phyloP scores from a whole-genome alignment of 192 early-diverging fungal genomes.

The Paraglomus brasilianum region DNA sequence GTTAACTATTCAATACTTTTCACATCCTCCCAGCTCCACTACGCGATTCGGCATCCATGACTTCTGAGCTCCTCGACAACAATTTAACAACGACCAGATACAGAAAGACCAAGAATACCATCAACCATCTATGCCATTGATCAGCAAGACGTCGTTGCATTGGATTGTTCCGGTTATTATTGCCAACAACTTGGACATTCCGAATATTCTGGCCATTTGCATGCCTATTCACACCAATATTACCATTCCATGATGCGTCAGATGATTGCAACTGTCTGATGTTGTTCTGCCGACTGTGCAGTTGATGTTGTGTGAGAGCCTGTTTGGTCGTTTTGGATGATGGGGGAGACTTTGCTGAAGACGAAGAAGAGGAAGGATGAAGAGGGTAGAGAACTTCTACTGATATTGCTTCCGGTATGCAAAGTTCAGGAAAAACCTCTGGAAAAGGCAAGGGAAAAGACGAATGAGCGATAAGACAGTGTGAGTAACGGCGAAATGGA shows the following conservation, averaged over 20 bases:
- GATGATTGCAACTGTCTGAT: neutral
- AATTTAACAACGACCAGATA: constrained; percentile 56
- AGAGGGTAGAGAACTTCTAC: constrained; percentile 44
- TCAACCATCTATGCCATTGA: constrained; percentile 58
- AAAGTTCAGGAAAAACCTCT: constrained; percentile 87
- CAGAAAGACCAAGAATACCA: constrained; percentile 55
- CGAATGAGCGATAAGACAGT: neutral
- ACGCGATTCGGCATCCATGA: neutral
- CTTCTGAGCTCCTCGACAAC: constrained; percentile 33
- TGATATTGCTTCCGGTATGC: constrained; percentile 51
- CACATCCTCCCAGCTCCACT: constrained; percentile 2
- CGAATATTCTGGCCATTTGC: constrained; percentile 14
- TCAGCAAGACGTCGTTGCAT: constrained; percentile 37
- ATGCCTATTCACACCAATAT: neutral
- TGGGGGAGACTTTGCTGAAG: constrained; percentile 17
- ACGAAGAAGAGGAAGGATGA: constrained; percentile 35
- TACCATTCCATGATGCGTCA: constrained; percentile 19
- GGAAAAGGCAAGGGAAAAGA: neutral
- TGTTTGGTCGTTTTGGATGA: constrained; percentile 10
- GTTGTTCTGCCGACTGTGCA: neutral
- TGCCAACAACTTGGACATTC: constrained; percentile 22
- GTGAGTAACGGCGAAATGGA: neutral
- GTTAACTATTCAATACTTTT: constrained; percentile 2
- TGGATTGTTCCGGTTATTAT: constrained; percentile 33
- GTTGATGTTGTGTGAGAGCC: neutral